Conservation (phyloP, 2,329 filamentous ascomycete genomes). For the Xylaria sp. region DNA sequence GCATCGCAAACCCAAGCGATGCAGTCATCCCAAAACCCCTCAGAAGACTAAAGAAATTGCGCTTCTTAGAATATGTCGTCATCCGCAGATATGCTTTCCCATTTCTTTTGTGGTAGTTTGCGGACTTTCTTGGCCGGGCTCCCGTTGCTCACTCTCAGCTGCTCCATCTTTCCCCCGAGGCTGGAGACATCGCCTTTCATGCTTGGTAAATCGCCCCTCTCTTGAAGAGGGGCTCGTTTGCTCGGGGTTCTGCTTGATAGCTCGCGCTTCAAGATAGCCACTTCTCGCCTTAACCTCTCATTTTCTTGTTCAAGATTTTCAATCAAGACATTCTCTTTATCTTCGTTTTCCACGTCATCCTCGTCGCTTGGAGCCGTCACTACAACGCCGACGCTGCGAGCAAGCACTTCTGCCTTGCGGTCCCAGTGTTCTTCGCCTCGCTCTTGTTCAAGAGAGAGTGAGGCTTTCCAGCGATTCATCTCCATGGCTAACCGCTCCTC, state of each 20-base stretch:
- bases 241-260: conserved; percentile 71
- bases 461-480: conserved; percentile 82
- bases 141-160: conserved; percentile 59
- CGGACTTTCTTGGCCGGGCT: conserved; percentile 65
- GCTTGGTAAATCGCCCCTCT: conserved; percentile 59
- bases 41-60: not conserved
- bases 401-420: conserved; percentile 82
- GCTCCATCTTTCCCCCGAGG: conserved; percentile 62
- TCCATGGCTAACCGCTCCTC: conserved; percentile 81
- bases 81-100: conserved; percentile 56
- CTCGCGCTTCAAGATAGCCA: conserved; percentile 74
- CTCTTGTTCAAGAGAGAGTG: conserved; percentile 81
- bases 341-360: conserved; percentile 60
- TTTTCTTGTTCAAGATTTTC: conserved; percentile 78
- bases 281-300: conserved; percentile 72
- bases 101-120: conserved; percentile 60
- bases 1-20: not conserved
- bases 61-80: conserved; percentile 54
- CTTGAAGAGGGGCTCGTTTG: conserved; percentile 66
- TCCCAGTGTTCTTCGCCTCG: conserved; percentile 87
- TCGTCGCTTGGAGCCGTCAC: conserved; percentile 54
- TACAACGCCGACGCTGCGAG: conserved; percentile 64
- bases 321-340: conserved; percentile 71
- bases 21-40: not conserved
- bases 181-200: conserved; percentile 49